phyloP scores from a whole-genome alignment of 179 eudicot genomes.

The Silene noctiflora region DNA sequence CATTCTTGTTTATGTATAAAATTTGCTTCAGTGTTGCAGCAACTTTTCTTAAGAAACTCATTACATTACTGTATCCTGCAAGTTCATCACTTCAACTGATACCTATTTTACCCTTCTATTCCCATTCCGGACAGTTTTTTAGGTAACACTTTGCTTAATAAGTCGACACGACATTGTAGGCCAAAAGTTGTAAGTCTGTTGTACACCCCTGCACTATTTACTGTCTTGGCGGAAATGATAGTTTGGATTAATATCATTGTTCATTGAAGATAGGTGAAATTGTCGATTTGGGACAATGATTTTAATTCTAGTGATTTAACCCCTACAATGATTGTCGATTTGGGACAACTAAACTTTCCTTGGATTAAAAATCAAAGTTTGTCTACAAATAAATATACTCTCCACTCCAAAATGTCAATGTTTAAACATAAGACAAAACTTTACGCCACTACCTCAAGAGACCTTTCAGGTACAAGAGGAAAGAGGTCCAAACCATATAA shows the following conservation, averaged over 20 bases:
- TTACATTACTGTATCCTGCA: neutral
- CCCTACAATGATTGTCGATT: too few species aligned
- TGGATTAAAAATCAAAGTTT: neutral
- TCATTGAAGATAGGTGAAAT: too few species aligned
- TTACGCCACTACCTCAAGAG: conserved; percentile 25
- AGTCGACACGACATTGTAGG: neutral
- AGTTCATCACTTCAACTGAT: too few species aligned
- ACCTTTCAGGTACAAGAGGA: conserved; percentile 19
- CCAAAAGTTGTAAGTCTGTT: too few species aligned
- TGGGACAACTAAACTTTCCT: neutral
- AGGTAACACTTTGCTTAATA: neutral
- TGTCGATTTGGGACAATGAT: too few species aligned
- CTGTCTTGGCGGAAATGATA: too few species aligned
- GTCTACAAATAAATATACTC: conserved; percentile 3
- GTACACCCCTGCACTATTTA: too few species aligned
- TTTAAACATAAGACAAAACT: conserved; percentile 24
- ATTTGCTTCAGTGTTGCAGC: neutral
- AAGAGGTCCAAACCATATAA: conserved; percentile 22
- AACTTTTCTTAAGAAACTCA: neutral
- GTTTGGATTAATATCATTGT: too few species aligned
- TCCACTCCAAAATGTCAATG: conserved; percentile 9
- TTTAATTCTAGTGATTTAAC: too few species aligned
- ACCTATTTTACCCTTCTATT: neutral
- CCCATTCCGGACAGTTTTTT: neutral
- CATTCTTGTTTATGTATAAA: neutral